Evolutionary conservation across 495 filamentous ascomycete species (phyloP), one percentile per base, ranked within the genome.

Genomic region (Xylaria curta): DNA sequence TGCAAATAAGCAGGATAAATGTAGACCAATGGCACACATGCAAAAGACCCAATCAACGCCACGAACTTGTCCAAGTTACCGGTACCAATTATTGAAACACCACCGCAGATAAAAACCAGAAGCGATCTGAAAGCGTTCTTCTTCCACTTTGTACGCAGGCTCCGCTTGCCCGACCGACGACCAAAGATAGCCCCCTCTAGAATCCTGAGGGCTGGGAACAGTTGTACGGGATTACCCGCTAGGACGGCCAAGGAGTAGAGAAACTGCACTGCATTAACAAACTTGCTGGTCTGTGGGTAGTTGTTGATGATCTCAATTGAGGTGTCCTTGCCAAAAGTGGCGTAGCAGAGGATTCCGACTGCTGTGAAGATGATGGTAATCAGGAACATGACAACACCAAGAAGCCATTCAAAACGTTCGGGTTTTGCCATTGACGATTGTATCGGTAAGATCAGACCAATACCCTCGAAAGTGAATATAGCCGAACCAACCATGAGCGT

Each of bases 11-110:
- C 83, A 68, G 96, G 97, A 80, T 99, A 99, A 47, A 99, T 94
- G 79, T 97, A 98, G 59, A 98, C 95, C 61, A 99, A 82, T 13
- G 96, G 96, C 69, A 99, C 86, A 63, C 89, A 91, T 4, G 89
- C 89, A 69, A 89, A 86, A 24, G 81, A 85, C 0, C 89, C 89
- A 72, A 90, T 91, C 33, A 91, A 76, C 0, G 89, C 87, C 0
- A 91, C 89, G 70, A 91, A 91, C 59, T 85, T 86, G 76, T 91
- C 89, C 53, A 91, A 76, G 75, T 91, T 87, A 6, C 83, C 86
- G 0, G 89, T 87, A 4, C 89, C 89, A 0, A 84, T 10, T 6
- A 87, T 82, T 3, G 88, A 81, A 38, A 91, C 82, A 12, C 80
- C 74, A 3, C 85, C 87, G 54, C 87, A 89, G 2, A 85, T 4